Conservation (phyloP, 768 basidiomycete species). For the Cystofilobasidium bisporidii region DNA sequence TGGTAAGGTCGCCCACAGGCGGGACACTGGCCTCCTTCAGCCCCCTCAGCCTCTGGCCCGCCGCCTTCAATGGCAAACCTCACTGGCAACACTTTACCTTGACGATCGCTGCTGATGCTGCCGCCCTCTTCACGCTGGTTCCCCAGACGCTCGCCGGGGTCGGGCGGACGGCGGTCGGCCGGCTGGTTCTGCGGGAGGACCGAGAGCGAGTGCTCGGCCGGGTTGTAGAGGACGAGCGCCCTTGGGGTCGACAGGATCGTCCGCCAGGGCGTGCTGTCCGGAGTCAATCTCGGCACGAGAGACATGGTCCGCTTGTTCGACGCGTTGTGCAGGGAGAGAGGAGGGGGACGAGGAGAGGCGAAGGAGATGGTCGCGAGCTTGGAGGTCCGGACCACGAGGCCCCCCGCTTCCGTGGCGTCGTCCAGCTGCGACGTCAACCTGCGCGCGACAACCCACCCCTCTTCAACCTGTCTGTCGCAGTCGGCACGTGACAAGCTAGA, state of each 20-base stretch:
- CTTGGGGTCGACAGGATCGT: not conserved
- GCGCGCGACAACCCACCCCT: too few relatives aligned
- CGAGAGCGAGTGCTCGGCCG: constrained; percentile 69
- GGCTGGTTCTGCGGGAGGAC: constrained; percentile 41
- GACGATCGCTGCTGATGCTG: too few relatives aligned
- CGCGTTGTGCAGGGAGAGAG: too few relatives aligned
- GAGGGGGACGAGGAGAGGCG: too few relatives aligned
- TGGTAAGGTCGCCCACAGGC: not conserved
- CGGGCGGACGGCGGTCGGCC: not conserved
- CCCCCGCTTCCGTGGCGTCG: too few relatives aligned
- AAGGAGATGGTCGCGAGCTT: too few relatives aligned
- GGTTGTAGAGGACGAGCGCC: constrained; percentile 74
- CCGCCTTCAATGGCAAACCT: not conserved
- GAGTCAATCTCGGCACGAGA: too few relatives aligned
- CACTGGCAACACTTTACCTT: not conserved
- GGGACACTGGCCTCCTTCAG: not conserved
- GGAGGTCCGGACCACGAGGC: too few relatives aligned
- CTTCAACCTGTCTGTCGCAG: too few relatives aligned
- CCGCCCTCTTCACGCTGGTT: not conserved
- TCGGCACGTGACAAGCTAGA: too few relatives aligned
- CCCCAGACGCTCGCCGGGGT: not conserved
- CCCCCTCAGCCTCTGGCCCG: not conserved
- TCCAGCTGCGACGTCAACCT: too few relatives aligned
- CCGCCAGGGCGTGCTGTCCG: not conserved
- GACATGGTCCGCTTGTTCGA: too few relatives aligned